A percentile compares a stretch with the other conserved stretches of the same genome.
Conservation (phyloP, 2,329 filamentous ascomycete species). For the Fusarium abutilonis region DNA sequence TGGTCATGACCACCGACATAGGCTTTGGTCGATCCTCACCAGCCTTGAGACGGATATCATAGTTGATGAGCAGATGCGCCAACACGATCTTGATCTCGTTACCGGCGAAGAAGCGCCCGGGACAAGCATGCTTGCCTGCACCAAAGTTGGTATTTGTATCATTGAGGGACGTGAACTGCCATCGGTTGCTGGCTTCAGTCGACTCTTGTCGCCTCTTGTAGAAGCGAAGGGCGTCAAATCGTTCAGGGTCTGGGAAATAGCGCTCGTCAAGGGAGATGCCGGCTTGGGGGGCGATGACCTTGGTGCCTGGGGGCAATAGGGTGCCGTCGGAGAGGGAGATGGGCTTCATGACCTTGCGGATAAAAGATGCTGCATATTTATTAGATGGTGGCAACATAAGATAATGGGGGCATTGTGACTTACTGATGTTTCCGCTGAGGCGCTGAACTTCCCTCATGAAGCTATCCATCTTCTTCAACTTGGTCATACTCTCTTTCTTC, state of each 20-base stretch:
- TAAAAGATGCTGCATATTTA: slow-evolving; percentile 52
- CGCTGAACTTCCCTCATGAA: slow-evolving; percentile 59
- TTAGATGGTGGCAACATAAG: slow-evolving; percentile 27
- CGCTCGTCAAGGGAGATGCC: slow-evolving; percentile 55
- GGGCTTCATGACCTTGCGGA: slow-evolving; percentile 58
- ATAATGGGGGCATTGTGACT: slow-evolving; percentile 26
- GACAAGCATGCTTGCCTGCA: slow-evolving; percentile 59
- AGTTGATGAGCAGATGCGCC: slow-evolving; percentile 55
- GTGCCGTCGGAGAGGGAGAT: slow-evolving; percentile 59
- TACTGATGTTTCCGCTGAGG: slow-evolving; percentile 56
- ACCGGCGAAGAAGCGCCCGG: slow-evolving; percentile 59
- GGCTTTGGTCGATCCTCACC: slow-evolving; percentile 53
- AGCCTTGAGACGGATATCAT: slow-evolving; percentile 54
- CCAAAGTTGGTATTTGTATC: slow-evolving; percentile 60
- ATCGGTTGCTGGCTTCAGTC: slow-evolving; percentile 51
- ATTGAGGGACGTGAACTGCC: slow-evolving; percentile 56
- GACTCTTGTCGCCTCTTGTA: slow-evolving; percentile 55
- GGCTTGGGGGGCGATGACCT: slow-evolving; percentile 54
- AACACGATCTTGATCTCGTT: slow-evolving; percentile 59
- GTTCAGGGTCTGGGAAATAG: slow-evolving; percentile 54
- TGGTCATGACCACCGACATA: slow-evolving; percentile 54
- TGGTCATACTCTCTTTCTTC: slow-evolving; percentile 56
- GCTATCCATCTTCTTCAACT: slow-evolving; percentile 59
- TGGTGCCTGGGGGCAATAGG: slow-evolving; percentile 55
- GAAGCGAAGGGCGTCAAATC: slow-evolving; percentile 62